Conservation (phyloP, 2,329 filamentous ascomycete species). For the Pseudocercospora eumusae region DNA sequence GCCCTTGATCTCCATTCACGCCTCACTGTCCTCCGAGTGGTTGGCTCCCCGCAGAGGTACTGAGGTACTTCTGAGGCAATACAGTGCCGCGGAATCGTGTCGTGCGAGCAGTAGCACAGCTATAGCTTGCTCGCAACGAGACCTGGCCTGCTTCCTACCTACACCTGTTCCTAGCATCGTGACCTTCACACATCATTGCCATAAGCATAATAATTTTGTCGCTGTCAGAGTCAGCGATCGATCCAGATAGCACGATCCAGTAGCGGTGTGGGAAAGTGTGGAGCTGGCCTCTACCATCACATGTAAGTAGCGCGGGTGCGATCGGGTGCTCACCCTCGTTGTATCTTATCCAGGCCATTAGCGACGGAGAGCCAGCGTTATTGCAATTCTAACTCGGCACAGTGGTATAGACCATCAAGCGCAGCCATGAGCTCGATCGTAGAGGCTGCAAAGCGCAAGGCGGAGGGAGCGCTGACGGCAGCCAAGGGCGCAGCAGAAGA, state of each 20-base stretch:
- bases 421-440: conserved; percentile 41
- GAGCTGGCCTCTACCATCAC: conserved; percentile 7
- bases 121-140: conserved; percentile 21
- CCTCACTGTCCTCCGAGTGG: conserved; percentile 18
- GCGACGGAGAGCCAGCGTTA: conserved; percentile 6
- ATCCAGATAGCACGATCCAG: background rate
- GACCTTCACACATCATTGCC: conserved; percentile 4
- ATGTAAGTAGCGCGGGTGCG: conserved; percentile 23
- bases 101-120: conserved; percentile 13
- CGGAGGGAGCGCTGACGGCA: conserved; percentile 34
- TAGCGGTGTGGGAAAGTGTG: conserved; percentile 7
- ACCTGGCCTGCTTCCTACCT: conserved; percentile 5
- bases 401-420: background rate
- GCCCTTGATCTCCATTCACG: too few species aligned
- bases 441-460: conserved; percentile 47
- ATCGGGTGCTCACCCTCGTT: conserved; percentile 16
- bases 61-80: conserved; percentile 16
- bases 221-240: conserved; percentile 2
- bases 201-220: conserved; percentile 3
- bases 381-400: conserved; percentile 4
- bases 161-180: background rate
- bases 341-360: conserved; percentile 1
- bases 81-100: conserved; percentile 7
- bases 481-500: conserved; percentile 39
- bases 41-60: conserved; percentile 18